Evolutionary conservation across 2,329 filamentous ascomycete genomes (phyloP).

Genomic region (Sporothrix variecibatus): DNA sequence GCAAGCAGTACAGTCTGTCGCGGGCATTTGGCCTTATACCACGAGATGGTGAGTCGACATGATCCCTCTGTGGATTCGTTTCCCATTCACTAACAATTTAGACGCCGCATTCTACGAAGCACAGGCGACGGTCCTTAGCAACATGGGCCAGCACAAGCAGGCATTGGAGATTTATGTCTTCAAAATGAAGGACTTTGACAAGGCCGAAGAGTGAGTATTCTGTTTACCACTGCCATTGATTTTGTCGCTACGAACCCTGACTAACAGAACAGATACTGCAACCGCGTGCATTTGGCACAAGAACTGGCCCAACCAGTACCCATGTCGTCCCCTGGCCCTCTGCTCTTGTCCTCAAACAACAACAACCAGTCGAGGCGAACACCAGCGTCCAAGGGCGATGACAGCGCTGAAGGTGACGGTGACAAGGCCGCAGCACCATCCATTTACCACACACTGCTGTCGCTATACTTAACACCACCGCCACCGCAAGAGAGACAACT

Average conservation of each 20-base stretch:
- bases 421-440: slow-evolving; percentile 57
- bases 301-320: slow-evolving; percentile 38
- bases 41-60: slow-evolving; percentile 65
- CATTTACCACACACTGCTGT: slow-evolving; percentile 89
- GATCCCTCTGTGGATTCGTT: neutral
- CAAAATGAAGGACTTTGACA: slow-evolving; percentile 80
- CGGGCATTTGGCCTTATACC: slow-evolving; percentile 78
- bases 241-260: slow-evolving; percentile 8
- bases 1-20: slow-evolving; percentile 76
- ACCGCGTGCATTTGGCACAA: slow-evolving; percentile 71
- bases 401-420: slow-evolving; percentile 31
- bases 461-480: slow-evolving; percentile 83
- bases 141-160: slow-evolving; percentile 94
- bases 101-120: slow-evolving; percentile 86
- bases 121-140: slow-evolving; percentile 85
- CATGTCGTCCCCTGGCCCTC: slow-evolving; percentile 9
- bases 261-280: slow-evolving; percentile 69
- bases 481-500: slow-evolving; percentile 71
- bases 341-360: slow-evolving; percentile 4
- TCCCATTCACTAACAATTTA: slow-evolving; percentile 39
- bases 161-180: slow-evolving; percentile 98
- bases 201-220: slow-evolving; percentile 81
- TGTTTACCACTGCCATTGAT: neutral
- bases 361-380: slow-evolving; percentile 28
- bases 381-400: slow-evolving; percentile 38